Conservation (phyloP, 805 yeast genomes). For the Metschnikowia proteae region DNA sequence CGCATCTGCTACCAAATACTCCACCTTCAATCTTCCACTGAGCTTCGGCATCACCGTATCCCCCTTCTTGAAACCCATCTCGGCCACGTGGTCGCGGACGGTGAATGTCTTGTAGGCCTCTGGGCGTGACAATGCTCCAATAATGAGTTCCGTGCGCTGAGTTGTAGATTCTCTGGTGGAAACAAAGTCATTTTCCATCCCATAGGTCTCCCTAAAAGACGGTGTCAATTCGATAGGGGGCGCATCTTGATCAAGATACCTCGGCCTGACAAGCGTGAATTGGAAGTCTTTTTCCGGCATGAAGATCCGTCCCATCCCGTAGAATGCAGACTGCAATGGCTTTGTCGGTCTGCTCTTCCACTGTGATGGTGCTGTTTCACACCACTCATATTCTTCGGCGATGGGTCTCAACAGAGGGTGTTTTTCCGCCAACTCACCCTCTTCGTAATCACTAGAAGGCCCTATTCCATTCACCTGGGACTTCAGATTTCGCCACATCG, state of each 20-base stretch:
- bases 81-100: slow-evolving; percentile 10
- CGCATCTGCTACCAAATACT: slow-evolving; percentile 37
- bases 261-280: slow-evolving; percentile 42
- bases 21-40: slow-evolving; percentile 45
- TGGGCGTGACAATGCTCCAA: slow-evolving; percentile 29
- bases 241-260: slow-evolving; percentile 20
- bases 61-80: slow-evolving; percentile 8
- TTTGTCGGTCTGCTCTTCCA: slow-evolving; percentile 9
- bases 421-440: neutral
- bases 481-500: slow-evolving; percentile 3
- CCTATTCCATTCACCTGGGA: neutral
- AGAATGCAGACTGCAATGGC: slow-evolving; percentile 35
- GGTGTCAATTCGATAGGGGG: slow-evolving; percentile 26
- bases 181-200: slow-evolving; percentile 26
- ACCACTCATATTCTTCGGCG: slow-evolving; percentile 18
- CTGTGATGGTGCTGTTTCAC: slow-evolving; percentile 31
- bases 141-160: slow-evolving; percentile 21
- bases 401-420: slow-evolving; percentile 7
- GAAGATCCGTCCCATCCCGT: slow-evolving; percentile 41
- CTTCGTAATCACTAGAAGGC: neutral
- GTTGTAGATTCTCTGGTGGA: slow-evolving; percentile 28
- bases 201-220: slow-evolving; percentile 26
- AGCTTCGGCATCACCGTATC: slow-evolving; percentile 41
- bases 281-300: slow-evolving; percentile 40
- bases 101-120: slow-evolving; percentile 23